Base-by-base conservation (phyloP, 2,329 filamentous ascomycete genomes). In the Parastagonospora nodorum region DNA sequence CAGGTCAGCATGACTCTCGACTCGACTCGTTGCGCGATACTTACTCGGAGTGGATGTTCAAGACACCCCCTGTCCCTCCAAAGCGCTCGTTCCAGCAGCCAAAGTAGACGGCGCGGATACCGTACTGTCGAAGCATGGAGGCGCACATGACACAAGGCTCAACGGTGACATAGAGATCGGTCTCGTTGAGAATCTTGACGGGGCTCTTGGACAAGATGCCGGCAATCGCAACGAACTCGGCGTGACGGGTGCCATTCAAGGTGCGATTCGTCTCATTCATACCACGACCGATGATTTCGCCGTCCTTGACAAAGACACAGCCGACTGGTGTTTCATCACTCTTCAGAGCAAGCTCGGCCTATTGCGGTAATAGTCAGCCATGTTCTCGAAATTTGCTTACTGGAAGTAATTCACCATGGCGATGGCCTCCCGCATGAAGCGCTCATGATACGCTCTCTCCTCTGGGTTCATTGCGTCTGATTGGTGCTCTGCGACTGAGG, bases 71-170 rank as follows among this genome's bases (percentile, higher is more conserved):
- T 12, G 92, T 96, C 29, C 95, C 94, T 7, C 94, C 94, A 77
- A 99, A 99, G 50, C 95, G 90, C 77, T 99, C 94, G 73, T 99
- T 99, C 64, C 89, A 85, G 52, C 92, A 96, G 4, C 94, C 95
- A 74, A 94, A 99, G 74, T 93, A 97, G 29, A 99, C 94, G 60
- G 88, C 88, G 55, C 88, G 85, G 74, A 99, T 92, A 11, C 86
- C 84, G 58, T 95, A 88, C 74, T 99, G 95, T 44, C 92, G 86
- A 43, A 99, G 82, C 45, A 95, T 85, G 6, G 92, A 95, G 10
- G 94, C 94, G 71, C 94, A 99, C 94, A 99, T 99, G 77, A 99
- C 91, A 74, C 94, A 99, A 4, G 94, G 94, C 76, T 99, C 95
- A 46, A 99, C 93, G 0, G 94, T 99, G 42, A 99, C 94, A 74